Conservation (phyloP, 2,329 filamentous ascomycete genomes). For the Bipolaris oryzae region DNA sequence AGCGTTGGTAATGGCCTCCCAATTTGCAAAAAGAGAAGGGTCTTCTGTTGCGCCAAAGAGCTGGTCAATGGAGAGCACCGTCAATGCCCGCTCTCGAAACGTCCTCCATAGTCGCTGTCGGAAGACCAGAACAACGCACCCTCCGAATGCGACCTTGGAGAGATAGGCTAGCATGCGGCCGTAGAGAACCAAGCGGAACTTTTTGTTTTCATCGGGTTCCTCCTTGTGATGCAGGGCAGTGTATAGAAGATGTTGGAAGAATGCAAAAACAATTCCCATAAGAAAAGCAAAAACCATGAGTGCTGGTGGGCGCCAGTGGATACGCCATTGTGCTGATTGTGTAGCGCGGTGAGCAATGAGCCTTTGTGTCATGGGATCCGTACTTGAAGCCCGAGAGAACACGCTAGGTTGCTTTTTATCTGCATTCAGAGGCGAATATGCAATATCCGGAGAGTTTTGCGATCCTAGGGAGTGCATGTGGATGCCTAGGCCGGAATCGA, state of each 20-base stretch:
- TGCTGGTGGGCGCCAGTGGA: slow-evolving; percentile 47
- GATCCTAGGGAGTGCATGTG: slow-evolving; percentile 32
- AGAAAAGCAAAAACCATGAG: slow-evolving; percentile 37
- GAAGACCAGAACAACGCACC: slow-evolving; percentile 39
- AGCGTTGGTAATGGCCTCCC: slow-evolving; percentile 40
- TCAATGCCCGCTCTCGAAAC: slow-evolving; percentile 38
- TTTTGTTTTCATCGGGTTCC: slow-evolving; percentile 35
- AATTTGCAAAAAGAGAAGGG: slow-evolving; percentile 41
- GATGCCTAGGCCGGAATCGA: slow-evolving; percentile 35
- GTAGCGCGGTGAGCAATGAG: slow-evolving; percentile 42
- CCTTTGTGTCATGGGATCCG: slow-evolving; percentile 38
- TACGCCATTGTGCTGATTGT: slow-evolving; percentile 37
- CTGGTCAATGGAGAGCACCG: slow-evolving; percentile 45
- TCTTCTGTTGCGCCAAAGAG: slow-evolving; percentile 45
- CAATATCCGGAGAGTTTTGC: slow-evolving; percentile 30
- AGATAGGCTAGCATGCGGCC: slow-evolving; percentile 46
- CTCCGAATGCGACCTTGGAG: slow-evolving; percentile 44
- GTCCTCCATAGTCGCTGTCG: slow-evolving; percentile 48
- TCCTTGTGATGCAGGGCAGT: slow-evolving; percentile 34
- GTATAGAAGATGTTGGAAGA: slow-evolving; percentile 44
- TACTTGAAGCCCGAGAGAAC: slow-evolving; percentile 22
- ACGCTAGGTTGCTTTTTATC: slow-evolving; percentile 22
- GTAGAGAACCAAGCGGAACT: slow-evolving; percentile 41
- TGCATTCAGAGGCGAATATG: slow-evolving; percentile 22
- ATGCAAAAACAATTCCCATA: slow-evolving; percentile 36